Conservation (phyloP, 176 grass and related monocot species). For the Oryza officinalis region DNA sequence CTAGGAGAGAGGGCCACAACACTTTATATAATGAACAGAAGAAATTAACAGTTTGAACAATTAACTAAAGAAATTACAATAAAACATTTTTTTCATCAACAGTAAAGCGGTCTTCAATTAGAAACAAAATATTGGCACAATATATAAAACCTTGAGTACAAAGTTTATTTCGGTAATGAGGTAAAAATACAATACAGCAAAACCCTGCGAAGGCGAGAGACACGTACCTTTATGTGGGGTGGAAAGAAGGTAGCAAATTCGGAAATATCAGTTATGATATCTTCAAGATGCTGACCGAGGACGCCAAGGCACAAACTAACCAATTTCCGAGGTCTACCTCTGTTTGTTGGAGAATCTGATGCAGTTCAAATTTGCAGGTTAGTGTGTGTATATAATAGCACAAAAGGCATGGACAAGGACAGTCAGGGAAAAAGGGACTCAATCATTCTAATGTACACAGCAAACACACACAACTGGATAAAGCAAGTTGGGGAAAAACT, state of each 20-base stretch:
- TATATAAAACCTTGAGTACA: background rate
- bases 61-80: background rate
- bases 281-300: constrained; percentile 87
- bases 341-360: constrained; percentile 71
- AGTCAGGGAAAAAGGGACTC: background rate
- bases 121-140: background rate
- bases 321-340: constrained; percentile 62
- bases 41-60: constrained; percentile 3
- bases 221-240: constrained; percentile 82
- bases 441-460: background rate
- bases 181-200: constrained; percentile 11
- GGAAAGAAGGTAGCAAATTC: constrained; percentile 74
- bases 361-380: constrained; percentile 27
- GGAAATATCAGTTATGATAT: constrained; percentile 75
- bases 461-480: background rate
- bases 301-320: constrained; percentile 83
- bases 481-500: background rate
- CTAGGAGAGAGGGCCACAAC: background rate
- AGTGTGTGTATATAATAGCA: background rate
- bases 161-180: background rate
- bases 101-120: background rate
- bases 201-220: background rate
- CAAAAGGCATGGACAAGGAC: background rate
- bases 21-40: background rate
- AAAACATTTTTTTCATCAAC: background rate